These are phyloP conservation scores for Euphorbia pulcherrima DNA, from an alignment of 345 rosid species.

Conservation along the genomic window DNA sequence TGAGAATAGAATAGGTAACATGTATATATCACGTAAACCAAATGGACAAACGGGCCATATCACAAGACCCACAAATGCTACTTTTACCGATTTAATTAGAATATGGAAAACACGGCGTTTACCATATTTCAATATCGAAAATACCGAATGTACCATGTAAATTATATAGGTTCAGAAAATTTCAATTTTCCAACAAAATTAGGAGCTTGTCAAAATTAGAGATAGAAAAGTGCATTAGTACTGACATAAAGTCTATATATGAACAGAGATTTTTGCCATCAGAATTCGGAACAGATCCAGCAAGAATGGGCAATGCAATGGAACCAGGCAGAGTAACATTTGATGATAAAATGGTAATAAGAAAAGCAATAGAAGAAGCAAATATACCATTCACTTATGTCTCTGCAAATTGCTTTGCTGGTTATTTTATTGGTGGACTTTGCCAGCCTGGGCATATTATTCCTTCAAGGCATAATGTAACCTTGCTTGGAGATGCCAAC, in stretches of 20 bases:
- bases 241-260: not conserved
- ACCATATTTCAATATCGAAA: too few relatives aligned
- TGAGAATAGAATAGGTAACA: too few relatives aligned
- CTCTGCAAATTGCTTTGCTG: constrained; percentile 70
- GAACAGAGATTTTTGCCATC: constrained; percentile 74
- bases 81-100: too few relatives aligned
- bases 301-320: constrained; percentile 64
- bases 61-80: too few relatives aligned
- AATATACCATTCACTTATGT: constrained; percentile 75
- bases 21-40: too few relatives aligned
- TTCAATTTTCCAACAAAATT: too few relatives aligned
- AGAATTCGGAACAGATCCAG: constrained; percentile 85
- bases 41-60: too few relatives aligned
- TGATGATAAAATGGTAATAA: constrained; percentile 73
- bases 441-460: constrained; percentile 51
- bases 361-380: constrained; percentile 71
- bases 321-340: constrained; percentile 77
- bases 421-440: constrained; percentile 56
- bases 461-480: constrained; percentile 44
- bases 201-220: too few relatives aligned
- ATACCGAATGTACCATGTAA: too few relatives aligned
- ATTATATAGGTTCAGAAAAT: too few relatives aligned
- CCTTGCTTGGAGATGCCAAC: constrained; percentile 43
- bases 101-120: too few relatives aligned
- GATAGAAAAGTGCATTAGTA: too few relatives aligned